Percentiles rank a stretch among this genome's conserved stretches.
Evolutionary conservation across 2,329 filamentous ascomycete species (phyloP).

Genomic region (Cytospora piceicola): DNA sequence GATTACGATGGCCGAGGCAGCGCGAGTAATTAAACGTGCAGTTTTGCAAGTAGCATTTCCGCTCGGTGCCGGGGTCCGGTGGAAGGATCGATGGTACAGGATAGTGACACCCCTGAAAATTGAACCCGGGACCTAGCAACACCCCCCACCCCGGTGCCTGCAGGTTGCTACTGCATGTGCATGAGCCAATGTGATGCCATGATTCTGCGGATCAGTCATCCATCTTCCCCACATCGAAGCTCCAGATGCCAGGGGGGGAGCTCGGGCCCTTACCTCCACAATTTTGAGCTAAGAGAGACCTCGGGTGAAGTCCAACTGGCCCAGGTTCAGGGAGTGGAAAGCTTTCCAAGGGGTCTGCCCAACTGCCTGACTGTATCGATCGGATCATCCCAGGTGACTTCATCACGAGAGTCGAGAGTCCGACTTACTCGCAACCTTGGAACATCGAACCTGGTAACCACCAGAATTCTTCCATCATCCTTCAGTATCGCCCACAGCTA

Average conservation of each 20-base stretch:
- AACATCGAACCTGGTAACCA: background rate
- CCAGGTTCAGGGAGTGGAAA: background rate
- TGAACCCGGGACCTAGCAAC: background rate
- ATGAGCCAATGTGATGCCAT: background rate
- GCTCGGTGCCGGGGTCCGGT: conserved; percentile 4
- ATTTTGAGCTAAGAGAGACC: background rate
- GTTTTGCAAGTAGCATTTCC: conserved; percentile 19
- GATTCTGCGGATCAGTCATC: conserved; percentile 11
- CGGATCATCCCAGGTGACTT: background rate
- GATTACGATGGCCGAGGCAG: conserved; percentile 11
- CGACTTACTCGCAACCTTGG: conserved; percentile 22
- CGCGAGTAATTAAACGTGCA: conserved; percentile 23
- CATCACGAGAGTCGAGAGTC: background rate
- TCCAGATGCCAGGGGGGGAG: conserved; percentile 9
- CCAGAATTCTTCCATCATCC: background rate
- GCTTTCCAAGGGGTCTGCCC: background rate
- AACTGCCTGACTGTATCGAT: background rate
- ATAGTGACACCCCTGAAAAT: background rate
- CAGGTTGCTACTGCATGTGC: background rate
- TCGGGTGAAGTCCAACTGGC: background rate
- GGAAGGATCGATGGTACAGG: background rate
- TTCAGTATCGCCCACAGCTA: background rate
- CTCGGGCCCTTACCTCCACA: conserved; percentile 17
- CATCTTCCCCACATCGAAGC: background rate
- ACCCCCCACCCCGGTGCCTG: background rate